Evolutionary conservation across 2,329 filamentous ascomycete species (phyloP).

Genomic region (Ceratocystis cacaofunesta): DNA sequence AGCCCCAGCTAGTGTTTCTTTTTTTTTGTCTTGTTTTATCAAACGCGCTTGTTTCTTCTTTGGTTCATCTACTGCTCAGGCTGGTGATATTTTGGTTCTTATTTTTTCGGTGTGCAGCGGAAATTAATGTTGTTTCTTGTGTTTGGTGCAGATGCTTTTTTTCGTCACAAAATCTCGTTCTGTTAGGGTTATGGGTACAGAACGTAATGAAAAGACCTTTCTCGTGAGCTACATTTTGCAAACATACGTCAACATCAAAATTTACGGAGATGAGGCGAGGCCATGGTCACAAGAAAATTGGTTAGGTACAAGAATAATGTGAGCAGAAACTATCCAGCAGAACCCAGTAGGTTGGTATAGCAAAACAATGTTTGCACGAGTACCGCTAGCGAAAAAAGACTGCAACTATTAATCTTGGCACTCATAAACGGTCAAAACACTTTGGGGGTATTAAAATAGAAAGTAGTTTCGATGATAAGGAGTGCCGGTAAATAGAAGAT

Average conservation of each 20-base stretch:
- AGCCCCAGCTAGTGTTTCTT: background rate
- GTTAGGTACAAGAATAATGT: conserved; percentile 37
- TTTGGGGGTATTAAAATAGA: conserved; percentile 41
- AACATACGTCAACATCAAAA: too few species aligned
- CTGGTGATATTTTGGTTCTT: background rate
- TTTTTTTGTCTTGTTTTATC: background rate
- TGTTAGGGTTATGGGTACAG: background rate
- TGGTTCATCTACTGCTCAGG: background rate
- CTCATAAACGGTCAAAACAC: conserved; percentile 79
- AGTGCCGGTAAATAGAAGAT: conserved; percentile 53
- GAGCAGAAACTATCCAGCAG: conserved; percentile 95
- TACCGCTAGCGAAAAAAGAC: conserved; percentile 98
- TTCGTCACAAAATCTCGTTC: background rate
- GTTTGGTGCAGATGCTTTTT: background rate
- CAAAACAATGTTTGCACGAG: conserved; percentile 41
- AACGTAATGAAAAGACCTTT: too few species aligned
- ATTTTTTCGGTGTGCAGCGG: background rate
- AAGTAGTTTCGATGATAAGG: conserved; percentile 88
- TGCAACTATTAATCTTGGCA: conserved; percentile 65
- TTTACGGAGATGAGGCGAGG: background rate
- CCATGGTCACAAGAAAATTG: background rate
- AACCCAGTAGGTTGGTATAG: conserved; percentile 49
- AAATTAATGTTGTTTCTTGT: background rate
- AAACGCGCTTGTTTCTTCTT: background rate
- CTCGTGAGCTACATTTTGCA: too few species aligned